A percentile compares a stretch with the other conserved stretches of the same genome.
phyloP scores from a whole-genome alignment of 1,284 basidiomycete species.

The Papiliotrema terrestris region DNA sequence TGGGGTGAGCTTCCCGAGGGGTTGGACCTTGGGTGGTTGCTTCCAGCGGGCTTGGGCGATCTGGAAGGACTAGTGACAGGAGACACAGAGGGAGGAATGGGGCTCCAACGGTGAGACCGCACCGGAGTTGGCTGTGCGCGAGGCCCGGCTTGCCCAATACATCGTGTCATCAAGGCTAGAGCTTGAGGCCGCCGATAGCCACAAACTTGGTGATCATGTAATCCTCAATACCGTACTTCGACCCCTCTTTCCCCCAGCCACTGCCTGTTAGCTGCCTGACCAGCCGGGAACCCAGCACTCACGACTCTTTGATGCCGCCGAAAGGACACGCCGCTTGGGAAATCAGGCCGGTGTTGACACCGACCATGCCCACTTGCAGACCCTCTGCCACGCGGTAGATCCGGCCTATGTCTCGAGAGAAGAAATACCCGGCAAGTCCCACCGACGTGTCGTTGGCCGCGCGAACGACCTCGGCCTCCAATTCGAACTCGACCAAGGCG shows the following conservation, averaged over 20 bases:
- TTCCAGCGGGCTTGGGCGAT: background rate
- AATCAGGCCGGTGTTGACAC: slow-evolving; percentile 69
- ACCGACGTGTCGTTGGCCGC: slow-evolving; percentile 76
- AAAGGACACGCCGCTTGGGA: slow-evolving; percentile 80
- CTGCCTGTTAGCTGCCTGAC: background rate
- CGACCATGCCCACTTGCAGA: slow-evolving; percentile 87
- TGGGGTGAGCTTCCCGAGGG: background rate
- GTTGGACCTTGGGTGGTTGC: background rate
- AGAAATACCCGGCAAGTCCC: slow-evolving; percentile 90
- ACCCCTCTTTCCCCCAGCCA: slow-evolving; percentile 57
- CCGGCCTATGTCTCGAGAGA: slow-evolving; percentile 76
- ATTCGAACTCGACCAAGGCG: slow-evolving; percentile 67
- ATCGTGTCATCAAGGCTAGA: too few species aligned
- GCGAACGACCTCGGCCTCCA: slow-evolving; percentile 83
- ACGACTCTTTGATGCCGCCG: slow-evolving; percentile 58
- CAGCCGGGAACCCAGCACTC: background rate
- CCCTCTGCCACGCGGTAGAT: slow-evolving; percentile 89
- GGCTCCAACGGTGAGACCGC: too few species aligned
- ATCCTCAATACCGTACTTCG: slow-evolving; percentile 47
- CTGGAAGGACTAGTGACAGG: background rate
- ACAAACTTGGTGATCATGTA: slow-evolving; percentile 23
- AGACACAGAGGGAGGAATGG: too few species aligned
- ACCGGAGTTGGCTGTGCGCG: too few species aligned
- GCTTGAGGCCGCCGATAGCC: background rate
- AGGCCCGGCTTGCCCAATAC: too few species aligned